Evolutionary conservation across 306 rosid species (phyloP).

Genomic region (Datisca glomerata): DNA sequence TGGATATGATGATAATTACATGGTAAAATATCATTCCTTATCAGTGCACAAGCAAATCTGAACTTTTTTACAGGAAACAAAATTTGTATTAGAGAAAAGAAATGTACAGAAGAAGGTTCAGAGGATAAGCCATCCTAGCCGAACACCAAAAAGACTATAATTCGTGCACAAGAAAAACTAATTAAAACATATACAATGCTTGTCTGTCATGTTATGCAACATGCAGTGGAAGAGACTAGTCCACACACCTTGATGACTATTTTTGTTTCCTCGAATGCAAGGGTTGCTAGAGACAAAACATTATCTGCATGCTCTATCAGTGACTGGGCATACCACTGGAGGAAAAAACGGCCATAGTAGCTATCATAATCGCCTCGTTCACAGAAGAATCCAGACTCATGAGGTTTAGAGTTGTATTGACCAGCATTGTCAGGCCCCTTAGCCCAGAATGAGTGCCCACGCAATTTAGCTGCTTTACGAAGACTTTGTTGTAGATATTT

Average conservation of each 20-base stretch:
- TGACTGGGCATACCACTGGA: slow-evolving; percentile 83
- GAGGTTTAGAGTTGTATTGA: slow-evolving; percentile 81
- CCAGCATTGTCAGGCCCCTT: slow-evolving; percentile 97
- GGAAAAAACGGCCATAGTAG: slow-evolving; percentile 96
- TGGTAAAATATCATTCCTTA: no score
- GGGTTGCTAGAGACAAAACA: slow-evolving; percentile 90
- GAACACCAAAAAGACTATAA: no score
- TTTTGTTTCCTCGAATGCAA: slow-evolving; percentile 82
- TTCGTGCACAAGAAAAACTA: no score
- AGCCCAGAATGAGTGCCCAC: slow-evolving; percentile 92
- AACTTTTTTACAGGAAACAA: no score
- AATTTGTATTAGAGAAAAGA: no score
- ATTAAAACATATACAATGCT: no score
- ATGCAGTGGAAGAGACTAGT: slow-evolving; percentile 8
- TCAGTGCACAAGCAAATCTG: no score
- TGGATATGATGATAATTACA: no score
- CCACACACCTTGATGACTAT: slow-evolving; percentile 64
- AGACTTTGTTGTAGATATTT: slow-evolving; percentile 76
- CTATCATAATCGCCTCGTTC: slow-evolving; percentile 96
- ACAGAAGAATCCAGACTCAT: slow-evolving; percentile 92
- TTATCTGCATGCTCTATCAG: slow-evolving; percentile 80
- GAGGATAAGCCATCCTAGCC: no score
- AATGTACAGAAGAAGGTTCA: no score
- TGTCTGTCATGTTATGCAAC: no score
- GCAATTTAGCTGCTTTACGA: slow-evolving; percentile 68